phyloP scores from a whole-genome alignment of 768 basidiomycete genomes.

The Xerocomellus amylosporus region DNA sequence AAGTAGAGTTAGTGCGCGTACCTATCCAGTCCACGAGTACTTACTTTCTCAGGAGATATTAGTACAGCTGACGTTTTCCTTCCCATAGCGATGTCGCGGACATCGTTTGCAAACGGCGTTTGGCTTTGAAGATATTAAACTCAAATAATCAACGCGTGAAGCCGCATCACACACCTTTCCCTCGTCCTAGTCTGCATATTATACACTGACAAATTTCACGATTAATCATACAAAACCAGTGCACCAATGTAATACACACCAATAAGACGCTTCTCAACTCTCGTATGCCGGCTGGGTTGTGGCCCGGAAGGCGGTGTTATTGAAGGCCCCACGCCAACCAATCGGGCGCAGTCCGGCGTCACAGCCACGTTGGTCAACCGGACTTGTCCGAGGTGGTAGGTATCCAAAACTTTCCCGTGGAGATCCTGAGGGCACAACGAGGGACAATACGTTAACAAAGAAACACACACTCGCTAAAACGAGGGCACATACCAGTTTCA shows the following conservation, averaged over 20 bases:
- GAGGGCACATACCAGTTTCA: conserved; percentile 39
- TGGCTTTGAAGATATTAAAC: conserved; percentile 37
- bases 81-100: conserved; percentile 51
- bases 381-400: conserved; percentile 45
- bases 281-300: conserved; percentile 46
- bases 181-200: conserved; percentile 42
- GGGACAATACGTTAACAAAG: conserved; percentile 16
- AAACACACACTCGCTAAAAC: conserved; percentile 2
- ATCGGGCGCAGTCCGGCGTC: conserved; percentile 43
- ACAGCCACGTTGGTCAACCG: conserved; percentile 49
- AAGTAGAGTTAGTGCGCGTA: conserved; percentile 9
- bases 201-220: conserved; percentile 36
- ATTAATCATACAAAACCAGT: conserved; percentile 1
- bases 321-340: conserved; percentile 50
- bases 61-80: conserved; percentile 43
- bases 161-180: conserved; percentile 40
- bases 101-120: conserved; percentile 53
- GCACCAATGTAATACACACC: conserved; percentile 32
- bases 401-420: conserved; percentile 43
- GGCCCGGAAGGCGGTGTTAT: conserved; percentile 41
- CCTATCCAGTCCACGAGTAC: conserved; percentile 9
- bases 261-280: conserved; percentile 53
- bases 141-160: background rate
- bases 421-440: conserved; percentile 36
- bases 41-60: conserved; percentile 35